Base-by-base conservation (phyloP, 106 monocot genomes). In the Dactylorhiza incarnata region DNA sequence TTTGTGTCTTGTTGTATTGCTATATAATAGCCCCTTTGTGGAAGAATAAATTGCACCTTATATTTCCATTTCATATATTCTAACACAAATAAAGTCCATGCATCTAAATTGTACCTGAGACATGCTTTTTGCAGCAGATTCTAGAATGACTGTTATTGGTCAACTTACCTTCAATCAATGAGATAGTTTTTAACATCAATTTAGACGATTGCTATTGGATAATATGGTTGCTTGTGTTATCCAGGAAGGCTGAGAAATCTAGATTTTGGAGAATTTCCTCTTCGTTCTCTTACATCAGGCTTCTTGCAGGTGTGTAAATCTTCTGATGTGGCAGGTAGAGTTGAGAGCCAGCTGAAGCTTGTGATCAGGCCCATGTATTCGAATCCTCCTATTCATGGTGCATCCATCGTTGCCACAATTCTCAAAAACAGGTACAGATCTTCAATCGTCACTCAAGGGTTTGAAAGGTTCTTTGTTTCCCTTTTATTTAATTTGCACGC, bases 341-440 rank as follows among this genome's bases (percentile, higher is more conserved):
- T 97, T 76, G 94, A 87, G 71, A 94, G 94, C 74, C 97, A 94
- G 84, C 87, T 97, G 76, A 97, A 97, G 72, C 94, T 97, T 84
- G 97, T 97, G 23, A 94, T 97, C 76, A 94, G 97, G 84, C 97
- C 97, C 13, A 97, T 97, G 97, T 94, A 94, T 72, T 97, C 97
- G 14, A 97, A 86, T 80, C 97, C 97, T 65, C 97, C 97, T n/a
- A 87, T 97, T 79, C 97, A 97, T 81, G 97, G 97, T 62, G 91
- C 97, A 76, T 91, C 94, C 3, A 97, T 97, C 49, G 97, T 97
- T 44, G 94, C 97, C 49, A 89, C 97, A 44, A 94, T 97, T 84
- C 89, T 97, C 16, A 94, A 86, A 65, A 86, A 91, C 84, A 87
- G 94, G 97, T 97, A 83, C 4, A 29, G 3, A 20, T 61, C 69